Conservation (phyloP, 1,284 basidiomycete species). For the Trametes hirsuta region DNA sequence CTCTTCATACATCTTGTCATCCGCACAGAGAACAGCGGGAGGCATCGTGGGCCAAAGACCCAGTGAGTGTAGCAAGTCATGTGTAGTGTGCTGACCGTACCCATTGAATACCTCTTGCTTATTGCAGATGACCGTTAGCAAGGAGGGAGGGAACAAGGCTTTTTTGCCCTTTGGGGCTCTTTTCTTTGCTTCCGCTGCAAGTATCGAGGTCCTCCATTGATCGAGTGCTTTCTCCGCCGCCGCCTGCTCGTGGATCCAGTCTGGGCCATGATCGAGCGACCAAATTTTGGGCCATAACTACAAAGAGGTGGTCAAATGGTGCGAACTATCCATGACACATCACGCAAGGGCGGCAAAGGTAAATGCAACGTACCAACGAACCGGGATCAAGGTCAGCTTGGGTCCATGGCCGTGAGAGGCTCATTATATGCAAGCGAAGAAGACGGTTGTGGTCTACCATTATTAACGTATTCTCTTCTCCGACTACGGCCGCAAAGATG, state of each 20-base stretch:
- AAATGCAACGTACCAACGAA: neutral
- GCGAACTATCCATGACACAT: too few relatives aligned
- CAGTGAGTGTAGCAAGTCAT: constrained; percentile 3
- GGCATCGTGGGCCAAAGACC: constrained; percentile 6
- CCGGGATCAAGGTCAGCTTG: neutral
- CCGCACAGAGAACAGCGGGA: neutral
- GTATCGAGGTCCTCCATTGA: neutral
- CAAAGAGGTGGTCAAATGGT: too few relatives aligned
- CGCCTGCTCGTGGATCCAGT: constrained; percentile 7
- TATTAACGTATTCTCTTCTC: neutral
- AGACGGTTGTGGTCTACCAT: constrained; percentile 3
- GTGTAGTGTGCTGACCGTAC: constrained; percentile 1
- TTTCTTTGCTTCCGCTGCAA: neutral
- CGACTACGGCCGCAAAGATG: constrained; percentile 1
- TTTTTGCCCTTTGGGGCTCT: neutral
- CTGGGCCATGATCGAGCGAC: constrained; percentile 2
- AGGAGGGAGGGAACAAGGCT: neutral
- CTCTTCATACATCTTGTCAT: neutral
- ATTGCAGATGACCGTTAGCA: neutral
- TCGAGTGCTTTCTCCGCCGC: neutral
- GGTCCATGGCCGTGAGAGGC: constrained; percentile 1
- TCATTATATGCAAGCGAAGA: constrained; percentile 1
- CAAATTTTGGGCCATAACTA: constrained; percentile 4
- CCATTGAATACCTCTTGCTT: constrained; percentile 5
- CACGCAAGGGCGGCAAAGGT: neutral